Evolutionary conservation across 129 eudicot species (phyloP), one percentile per base, ranked within the genome.

Genomic region (Cynara cardunculus): DNA sequence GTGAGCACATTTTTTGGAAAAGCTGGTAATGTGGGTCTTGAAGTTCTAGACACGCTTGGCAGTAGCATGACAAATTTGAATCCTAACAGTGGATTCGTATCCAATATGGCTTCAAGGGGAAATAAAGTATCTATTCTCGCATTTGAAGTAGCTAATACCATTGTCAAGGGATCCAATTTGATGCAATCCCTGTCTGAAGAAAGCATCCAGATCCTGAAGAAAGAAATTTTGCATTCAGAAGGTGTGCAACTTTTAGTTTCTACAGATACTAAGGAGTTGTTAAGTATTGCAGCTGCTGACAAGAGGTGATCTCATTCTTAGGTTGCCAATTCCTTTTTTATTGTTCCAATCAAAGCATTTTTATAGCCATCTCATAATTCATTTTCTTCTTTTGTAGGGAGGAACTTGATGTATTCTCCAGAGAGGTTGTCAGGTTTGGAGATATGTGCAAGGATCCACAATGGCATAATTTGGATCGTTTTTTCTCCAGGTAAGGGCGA

Each of bases 401-500:
- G 83, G 97, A 95, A 79, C 89, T 95, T 70, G 90, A 87, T 44
- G 86, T 95, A 10, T 95, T 95, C 81, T 90, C 97, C 30, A 89
- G 88, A 72, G 99, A 95, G 88, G 97, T 95, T 34, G 76, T 86
- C n/a, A 93, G 97, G 84, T 95, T 95, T 77, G 99, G 99, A 82
- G 85, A 92, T 88, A 80, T 90, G 80, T 95, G 99, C 84, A 95
- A 79, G 85, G 99, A 95, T 49, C 93, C 97, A 65, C 99, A 95
- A 78, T 92, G 96, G 97, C 99, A 95, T 90, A 88, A 92, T 78
- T 77, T 95, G 78, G 91, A 84, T 76, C 93, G 97, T 37, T 95
- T 85, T 73, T 95, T 95, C 83, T 69, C 80, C 26, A 95, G 88
- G 99, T 95, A 85, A 84, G 85, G 80, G 77, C 34, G 74, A 41